Percentiles rank a stretch among this genome's conserved stretches.
phyloP scores from a whole-genome alignment of 768 basidiomycete species.

The Auriculariales sp. region DNA sequence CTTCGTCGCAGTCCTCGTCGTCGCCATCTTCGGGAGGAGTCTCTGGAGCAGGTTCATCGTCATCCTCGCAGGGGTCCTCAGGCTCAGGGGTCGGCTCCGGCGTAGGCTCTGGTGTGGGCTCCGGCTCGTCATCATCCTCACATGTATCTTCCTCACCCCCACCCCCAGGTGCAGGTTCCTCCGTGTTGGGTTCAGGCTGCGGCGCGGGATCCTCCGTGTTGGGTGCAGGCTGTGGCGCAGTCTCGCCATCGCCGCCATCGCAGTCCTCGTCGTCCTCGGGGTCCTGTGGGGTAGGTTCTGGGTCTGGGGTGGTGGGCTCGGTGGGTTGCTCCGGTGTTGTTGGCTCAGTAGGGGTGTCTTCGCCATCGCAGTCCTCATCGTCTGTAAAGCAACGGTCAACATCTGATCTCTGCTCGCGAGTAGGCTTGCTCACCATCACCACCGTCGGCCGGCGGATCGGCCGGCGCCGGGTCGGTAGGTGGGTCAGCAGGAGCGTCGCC shows the following conservation, averaged over 20 bases:
- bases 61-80: neutral
- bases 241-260: constrained; percentile 6
- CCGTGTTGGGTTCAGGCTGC: neutral
- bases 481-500: too few relatives aligned
- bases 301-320: constrained; percentile 27
- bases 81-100: neutral
- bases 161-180: too few relatives aligned
- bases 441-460: too few relatives aligned
- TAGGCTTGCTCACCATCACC: neutral
- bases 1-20: neutral
- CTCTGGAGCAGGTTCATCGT: neutral
- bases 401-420: neutral
- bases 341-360: neutral
- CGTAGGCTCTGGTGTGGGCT: neutral
- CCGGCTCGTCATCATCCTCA: neutral
- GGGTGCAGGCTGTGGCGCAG: constrained; percentile 5
- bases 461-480: too few relatives aligned
- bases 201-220: neutral
- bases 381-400: neutral
- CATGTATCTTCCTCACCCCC: neutral
- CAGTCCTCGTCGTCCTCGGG: constrained; percentile 23
- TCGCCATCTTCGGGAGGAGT: neutral
- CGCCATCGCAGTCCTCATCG: neutral
- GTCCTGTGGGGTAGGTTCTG: constrained; percentile 23
- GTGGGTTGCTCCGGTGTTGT: constrained; percentile 43